These are phyloP conservation scores for Chrysanthemum makinoi DNA, from an alignment of 129 eudicot species.

Conservation along the genomic window DNA sequence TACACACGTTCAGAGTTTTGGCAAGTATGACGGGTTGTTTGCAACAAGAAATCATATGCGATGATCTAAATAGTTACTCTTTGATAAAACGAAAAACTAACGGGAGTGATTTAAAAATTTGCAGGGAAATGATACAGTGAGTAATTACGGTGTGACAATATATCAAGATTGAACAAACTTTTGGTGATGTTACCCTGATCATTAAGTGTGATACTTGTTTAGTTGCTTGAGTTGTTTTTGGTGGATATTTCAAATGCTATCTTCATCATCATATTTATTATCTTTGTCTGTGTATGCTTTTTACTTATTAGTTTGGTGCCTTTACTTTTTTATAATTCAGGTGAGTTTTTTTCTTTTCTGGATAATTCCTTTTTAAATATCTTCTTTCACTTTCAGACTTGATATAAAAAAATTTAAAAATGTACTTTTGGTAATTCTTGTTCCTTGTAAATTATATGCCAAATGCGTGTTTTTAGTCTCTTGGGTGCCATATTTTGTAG, in stretches of 20 bases:
- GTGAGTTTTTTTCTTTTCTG: background rate
- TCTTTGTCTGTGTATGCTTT: conserved; percentile 26
- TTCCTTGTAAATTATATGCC: no score
- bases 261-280: conserved; percentile 18
- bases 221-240: conserved; percentile 27
- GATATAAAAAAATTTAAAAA: no score
- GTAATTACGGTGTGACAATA: conserved; percentile 26
- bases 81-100: background rate
- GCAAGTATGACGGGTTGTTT: no score
- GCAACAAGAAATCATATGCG: no score
- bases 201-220: conserved; percentile 39
- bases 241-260: conserved; percentile 32
- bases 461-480: no score
- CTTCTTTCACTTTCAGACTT: no score
- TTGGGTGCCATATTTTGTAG: no score
- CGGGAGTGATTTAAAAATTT: background rate
- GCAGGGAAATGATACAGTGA: conserved; percentile 25
- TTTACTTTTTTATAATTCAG: background rate
- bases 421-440: no score
- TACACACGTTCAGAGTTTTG: no score
- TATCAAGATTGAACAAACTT: conserved; percentile 29
- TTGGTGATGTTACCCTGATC: conserved; percentile 24
- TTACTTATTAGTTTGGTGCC: background rate
- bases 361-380: background rate
- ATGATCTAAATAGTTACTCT: no score